A percentile compares a stretch with the other conserved stretches of the same genome.
phyloP scores from a whole-genome alignment of 306 rosid species.

The Casuarina equisetifolia region DNA sequence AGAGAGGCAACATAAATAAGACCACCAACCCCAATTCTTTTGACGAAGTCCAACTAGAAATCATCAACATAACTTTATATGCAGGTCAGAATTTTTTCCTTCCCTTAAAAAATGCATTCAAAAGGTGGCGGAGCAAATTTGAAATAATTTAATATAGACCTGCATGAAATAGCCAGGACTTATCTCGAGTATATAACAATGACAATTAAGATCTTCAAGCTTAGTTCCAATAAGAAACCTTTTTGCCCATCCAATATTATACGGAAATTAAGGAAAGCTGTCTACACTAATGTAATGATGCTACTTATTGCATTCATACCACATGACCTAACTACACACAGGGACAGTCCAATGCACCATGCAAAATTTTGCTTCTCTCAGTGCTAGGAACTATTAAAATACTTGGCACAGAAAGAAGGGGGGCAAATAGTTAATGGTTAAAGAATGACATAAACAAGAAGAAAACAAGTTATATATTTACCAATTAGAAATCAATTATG shows the following conservation, averaged over 20 bases:
- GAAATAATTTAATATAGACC: constrained; percentile 70
- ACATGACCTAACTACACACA: not conserved
- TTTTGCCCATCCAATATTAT: not conserved
- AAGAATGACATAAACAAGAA: constrained; percentile 4
- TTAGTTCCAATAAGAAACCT: constrained; percentile 7
- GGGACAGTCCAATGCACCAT: not conserved
- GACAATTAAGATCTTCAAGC: not conserved
- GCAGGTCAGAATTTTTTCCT: constrained; percentile 23
- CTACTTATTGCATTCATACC: not conserved
- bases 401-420: not conserved
- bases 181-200: constrained; percentile 17
- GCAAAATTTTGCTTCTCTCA: not conserved
- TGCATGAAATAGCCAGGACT: constrained; percentile 35
- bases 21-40: not conserved
- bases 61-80: constrained; percentile 42
- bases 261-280: not conserved
- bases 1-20: constrained; percentile 6
- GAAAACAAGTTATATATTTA: not conserved
- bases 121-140: constrained; percentile 82
- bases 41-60: not conserved
- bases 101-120: constrained; percentile 51
- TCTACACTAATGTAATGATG: not conserved
- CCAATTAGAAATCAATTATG: not conserved
- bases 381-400: not conserved
- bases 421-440: not conserved